Conservation (phyloP, 176 grass and related monocot species). For the Paspalum notatum region DNA sequence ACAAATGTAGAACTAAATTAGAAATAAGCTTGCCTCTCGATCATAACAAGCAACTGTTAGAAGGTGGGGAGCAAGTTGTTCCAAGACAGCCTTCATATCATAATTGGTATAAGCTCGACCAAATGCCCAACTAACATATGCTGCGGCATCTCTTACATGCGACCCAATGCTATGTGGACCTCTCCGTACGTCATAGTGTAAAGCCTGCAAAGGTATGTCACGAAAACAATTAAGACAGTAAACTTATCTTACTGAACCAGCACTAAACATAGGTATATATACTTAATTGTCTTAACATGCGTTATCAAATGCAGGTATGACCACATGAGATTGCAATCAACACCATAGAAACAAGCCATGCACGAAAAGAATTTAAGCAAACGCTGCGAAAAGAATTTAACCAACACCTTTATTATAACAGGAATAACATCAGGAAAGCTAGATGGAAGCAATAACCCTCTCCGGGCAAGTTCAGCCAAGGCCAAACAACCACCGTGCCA, state of each 20-base stretch:
- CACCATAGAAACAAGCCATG: conserved; percentile 16
- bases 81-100: conserved; percentile 83
- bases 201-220: conserved; percentile 61
- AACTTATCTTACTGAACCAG: conserved; percentile 17
- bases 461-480: conserved; percentile 92
- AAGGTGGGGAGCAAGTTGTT: conserved; percentile 90
- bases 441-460: conserved; percentile 84
- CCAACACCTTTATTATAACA: conserved; percentile 83
- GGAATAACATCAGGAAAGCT: conserved; percentile 87
- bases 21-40: conserved; percentile 81
- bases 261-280: conserved; percentile 22
- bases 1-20: conserved; percentile 35
- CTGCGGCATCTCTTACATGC: conserved; percentile 96
- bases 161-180: conserved; percentile 96
- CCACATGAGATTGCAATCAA: conserved; percentile 18
- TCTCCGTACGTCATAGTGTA: conserved; percentile 91
- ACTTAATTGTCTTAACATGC: conserved; percentile 22
- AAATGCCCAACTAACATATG: conserved; percentile 99
- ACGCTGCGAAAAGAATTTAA: background rate
- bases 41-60: conserved; percentile 92
- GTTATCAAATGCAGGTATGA: conserved; percentile 28
- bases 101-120: conserved; percentile 87
- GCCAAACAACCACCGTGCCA: conserved; percentile 99
- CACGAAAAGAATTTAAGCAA: conserved; percentile 6
- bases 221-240: conserved; percentile 28